phyloP scores from a whole-genome alignment of 805 yeast species.

The Phaffomyces opuntiae region DNA sequence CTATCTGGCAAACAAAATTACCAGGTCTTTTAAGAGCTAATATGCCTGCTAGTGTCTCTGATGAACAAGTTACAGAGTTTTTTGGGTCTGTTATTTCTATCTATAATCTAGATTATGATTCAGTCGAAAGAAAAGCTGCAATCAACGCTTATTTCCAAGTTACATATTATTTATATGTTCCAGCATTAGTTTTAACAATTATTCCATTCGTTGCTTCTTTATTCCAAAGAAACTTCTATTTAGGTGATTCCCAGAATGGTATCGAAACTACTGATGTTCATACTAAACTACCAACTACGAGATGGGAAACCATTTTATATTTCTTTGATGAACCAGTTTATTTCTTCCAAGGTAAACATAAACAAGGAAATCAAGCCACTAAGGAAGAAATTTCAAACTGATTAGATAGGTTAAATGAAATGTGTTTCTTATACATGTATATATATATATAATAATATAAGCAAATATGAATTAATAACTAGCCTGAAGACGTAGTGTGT shows the following conservation, averaged over 20 bases:
- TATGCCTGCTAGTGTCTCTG: constrained; percentile 21
- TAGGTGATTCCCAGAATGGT: constrained; percentile 32
- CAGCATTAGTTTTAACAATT: constrained; percentile 25
- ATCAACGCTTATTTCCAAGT: constrained; percentile 27
- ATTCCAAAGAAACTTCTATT: constrained; percentile 29
- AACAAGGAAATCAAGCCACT: neutral
- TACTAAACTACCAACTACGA: constrained; percentile 2
- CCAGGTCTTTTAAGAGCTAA: constrained; percentile 25
- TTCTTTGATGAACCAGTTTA: constrained; percentile 3
- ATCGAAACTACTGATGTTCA: constrained; percentile 22
- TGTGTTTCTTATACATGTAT: too few species aligned
- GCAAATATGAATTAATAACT: too few species aligned
- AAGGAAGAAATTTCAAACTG: too few species aligned
- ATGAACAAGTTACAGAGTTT: constrained; percentile 13
- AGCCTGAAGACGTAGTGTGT: too few species aligned
- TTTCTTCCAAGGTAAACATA: neutral
- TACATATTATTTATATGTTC: constrained; percentile 22
- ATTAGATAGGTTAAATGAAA: too few species aligned
- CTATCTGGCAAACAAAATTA: constrained; percentile 29
- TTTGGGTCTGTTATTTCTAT: constrained; percentile 20
- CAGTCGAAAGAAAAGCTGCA: constrained; percentile 25
- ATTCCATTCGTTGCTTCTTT: constrained; percentile 26
- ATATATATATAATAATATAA: too few species aligned
- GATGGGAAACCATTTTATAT: neutral
- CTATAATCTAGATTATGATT: constrained; percentile 16